phyloP scores from a whole-genome alignment of 2,329 filamentous ascomycete species.

The Exserohilum rostratum region DNA sequence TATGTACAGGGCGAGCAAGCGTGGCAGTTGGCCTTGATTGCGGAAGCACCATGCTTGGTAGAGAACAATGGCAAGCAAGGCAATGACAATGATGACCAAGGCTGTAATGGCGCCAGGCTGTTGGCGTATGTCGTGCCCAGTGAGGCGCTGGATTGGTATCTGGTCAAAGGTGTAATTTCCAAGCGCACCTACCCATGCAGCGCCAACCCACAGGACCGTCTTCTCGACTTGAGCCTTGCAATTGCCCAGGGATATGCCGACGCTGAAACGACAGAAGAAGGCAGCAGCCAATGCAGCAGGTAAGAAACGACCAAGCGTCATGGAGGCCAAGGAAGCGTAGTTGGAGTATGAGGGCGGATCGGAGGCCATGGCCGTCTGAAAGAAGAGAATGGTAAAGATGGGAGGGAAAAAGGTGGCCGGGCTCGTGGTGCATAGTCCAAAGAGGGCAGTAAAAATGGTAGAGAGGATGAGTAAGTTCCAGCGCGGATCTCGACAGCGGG shows the following conservation, averaged over 20 bases:
- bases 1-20: conserved; percentile 78
- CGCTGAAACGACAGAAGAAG: conserved; percentile 37
- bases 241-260: conserved; percentile 34
- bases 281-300: conserved; percentile 41
- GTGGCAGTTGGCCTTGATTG: conserved; percentile 60
- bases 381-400: conserved; percentile 41
- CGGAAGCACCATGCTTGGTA: conserved; percentile 45
- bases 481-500: conserved; percentile 41
- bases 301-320: conserved; percentile 40
- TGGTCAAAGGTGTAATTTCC: conserved; percentile 42
- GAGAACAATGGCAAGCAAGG: conserved; percentile 33
- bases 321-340: conserved; percentile 42
- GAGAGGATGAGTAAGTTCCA: conserved; percentile 45
- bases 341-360: conserved; percentile 41
- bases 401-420: conserved; percentile 39
- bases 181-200: conserved; percentile 44
- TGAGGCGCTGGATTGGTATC: conserved; percentile 46
- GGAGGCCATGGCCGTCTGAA: conserved; percentile 46
- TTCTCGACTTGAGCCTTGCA: conserved; percentile 46
- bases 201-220: conserved; percentile 46
- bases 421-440: conserved; percentile 40
- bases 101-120: conserved; percentile 47
- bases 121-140: conserved; percentile 44
- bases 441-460: conserved; percentile 36
- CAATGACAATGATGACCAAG: conserved; percentile 40